phyloP scores from a whole-genome alignment of 2,329 filamentous ascomycete species.

The Berkeleyomyces rouxiae region DNA sequence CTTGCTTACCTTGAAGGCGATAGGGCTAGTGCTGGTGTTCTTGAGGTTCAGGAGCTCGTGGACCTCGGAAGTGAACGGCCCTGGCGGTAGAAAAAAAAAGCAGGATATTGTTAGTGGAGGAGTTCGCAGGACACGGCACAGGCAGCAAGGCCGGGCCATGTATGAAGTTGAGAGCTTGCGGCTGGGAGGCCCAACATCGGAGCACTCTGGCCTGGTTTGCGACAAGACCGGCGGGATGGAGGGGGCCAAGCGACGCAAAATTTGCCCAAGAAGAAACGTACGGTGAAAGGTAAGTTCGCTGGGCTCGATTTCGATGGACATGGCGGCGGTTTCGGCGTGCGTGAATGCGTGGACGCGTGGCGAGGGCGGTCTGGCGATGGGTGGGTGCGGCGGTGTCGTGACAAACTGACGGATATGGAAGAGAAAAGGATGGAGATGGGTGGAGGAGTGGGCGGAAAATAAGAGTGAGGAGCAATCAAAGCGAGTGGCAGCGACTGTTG shows the following conservation, averaged over 20 bases:
- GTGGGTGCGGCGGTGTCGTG: not conserved
- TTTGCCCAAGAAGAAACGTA: constrained; percentile 32
- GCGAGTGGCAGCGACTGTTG: constrained; percentile 2
- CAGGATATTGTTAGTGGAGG: not conserved
- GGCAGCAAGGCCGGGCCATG: not conserved
- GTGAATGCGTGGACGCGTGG: not conserved
- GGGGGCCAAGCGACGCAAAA: constrained; percentile 3
- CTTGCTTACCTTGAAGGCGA: constrained; percentile 50
- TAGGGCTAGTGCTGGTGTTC: constrained; percentile 44
- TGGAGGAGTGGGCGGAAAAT: not conserved
- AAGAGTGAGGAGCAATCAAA: constrained; percentile 5
- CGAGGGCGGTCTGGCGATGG: not conserved
- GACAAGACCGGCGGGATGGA: not conserved
- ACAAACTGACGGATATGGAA: not conserved
- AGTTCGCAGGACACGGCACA: not conserved
- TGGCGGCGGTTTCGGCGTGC: constrained; percentile 28
- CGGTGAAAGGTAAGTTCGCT: constrained; percentile 84
- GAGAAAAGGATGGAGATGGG: not conserved
- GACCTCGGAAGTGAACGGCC: constrained; percentile 51
- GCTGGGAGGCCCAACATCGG: not conserved
- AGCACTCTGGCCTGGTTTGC: not conserved
- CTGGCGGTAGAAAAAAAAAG: constrained; percentile 23
- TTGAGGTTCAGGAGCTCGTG: constrained; percentile 46
- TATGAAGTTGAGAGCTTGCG: not conserved
- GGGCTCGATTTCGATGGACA: constrained; percentile 92